Evolutionary conservation across 2,329 filamentous ascomycete genomes (phyloP).

Genomic region (Endothia cerciana): DNA sequence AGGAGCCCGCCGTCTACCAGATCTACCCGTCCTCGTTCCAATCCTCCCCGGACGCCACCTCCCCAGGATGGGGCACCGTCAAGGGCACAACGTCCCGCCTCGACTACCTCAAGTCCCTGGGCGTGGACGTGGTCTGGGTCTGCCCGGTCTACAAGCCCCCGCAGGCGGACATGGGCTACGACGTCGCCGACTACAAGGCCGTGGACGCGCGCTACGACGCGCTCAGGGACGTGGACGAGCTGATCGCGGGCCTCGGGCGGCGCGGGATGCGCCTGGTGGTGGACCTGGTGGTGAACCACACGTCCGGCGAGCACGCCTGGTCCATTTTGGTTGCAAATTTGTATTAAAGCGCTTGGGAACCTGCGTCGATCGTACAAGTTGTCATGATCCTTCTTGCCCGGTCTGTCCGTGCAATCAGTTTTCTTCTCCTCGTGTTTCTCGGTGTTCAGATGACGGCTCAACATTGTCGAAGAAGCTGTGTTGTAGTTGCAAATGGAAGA

Average conservation of each 20-base stretch:
- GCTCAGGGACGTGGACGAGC: constrained; percentile 66
- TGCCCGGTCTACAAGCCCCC: constrained; percentile 55
- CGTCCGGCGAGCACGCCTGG: constrained; percentile 60
- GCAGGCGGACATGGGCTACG: constrained; percentile 71
- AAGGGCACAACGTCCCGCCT: constrained; percentile 60
- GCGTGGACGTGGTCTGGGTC: constrained; percentile 62
- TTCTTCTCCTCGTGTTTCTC: too few relatives aligned
- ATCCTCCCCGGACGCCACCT: constrained; percentile 55
- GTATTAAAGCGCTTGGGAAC: too few relatives aligned
- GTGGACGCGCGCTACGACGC: constrained; percentile 72
- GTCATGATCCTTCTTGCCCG: too few relatives aligned
- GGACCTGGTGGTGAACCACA: constrained; percentile 77
- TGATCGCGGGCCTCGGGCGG: constrained; percentile 64
- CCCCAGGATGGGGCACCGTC: constrained; percentile 57
- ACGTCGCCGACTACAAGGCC: constrained; percentile 68
- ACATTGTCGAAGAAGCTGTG: too few relatives aligned
- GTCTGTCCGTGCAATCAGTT: too few relatives aligned
- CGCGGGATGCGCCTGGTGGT: constrained; percentile 71
- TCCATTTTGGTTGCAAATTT: too few relatives aligned
- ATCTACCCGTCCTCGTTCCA: constrained; percentile 66
- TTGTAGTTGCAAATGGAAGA: too few relatives aligned
- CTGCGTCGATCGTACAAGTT: too few relatives aligned
- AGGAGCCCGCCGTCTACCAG: constrained; percentile 63
- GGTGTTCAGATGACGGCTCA: too few relatives aligned
- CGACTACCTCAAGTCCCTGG: constrained; percentile 58